Percentiles rank a stretch among this genome's conserved stretches.
Conservation (phyloP, 83 land plant species). For the Picea abies region DNA sequence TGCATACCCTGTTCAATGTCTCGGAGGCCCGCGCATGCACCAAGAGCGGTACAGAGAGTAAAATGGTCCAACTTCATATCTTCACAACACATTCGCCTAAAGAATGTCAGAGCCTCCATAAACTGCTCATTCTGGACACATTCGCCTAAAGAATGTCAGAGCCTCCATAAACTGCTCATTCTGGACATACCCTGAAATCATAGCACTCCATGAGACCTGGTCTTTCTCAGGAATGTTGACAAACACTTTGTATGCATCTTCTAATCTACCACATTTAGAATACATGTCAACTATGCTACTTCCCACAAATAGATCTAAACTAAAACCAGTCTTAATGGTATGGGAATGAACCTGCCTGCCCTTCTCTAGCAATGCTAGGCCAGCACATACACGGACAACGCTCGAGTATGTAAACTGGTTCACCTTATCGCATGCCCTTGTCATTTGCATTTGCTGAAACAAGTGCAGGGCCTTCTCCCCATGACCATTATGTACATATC, state of each 20-base stretch:
- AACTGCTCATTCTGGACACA: conserved; percentile 19
- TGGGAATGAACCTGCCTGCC: conserved; percentile 25
- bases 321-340: conserved; percentile 11
- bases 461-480: conserved; percentile 30
- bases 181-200: conserved; percentile 23
- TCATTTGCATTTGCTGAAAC: conserved; percentile 25
- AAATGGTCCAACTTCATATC: neutral
- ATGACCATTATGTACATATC: conserved; percentile 30
- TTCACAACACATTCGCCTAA: neutral
- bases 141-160: neutral
- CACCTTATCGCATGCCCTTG: conserved; percentile 3
- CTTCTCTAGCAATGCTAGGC: conserved; percentile 4
- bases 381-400: conserved; percentile 17
- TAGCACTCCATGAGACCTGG: conserved; percentile 25
- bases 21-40: conserved; percentile 22
- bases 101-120: conserved; percentile 13
- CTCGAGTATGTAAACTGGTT: conserved; percentile 7
- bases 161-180: conserved; percentile 17
- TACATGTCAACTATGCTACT: conserved; percentile 27
- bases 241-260: conserved; percentile 15
- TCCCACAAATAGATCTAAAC: neutral
- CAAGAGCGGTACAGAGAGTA: neutral
- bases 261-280: conserved; percentile 15
- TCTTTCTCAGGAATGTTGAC: neutral
- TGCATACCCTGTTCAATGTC: conserved; percentile 21